These are phyloP conservation scores for Phytophthora quininea DNA, from an alignment of 352 stramenopile species.

Conservation along the genomic window DNA sequence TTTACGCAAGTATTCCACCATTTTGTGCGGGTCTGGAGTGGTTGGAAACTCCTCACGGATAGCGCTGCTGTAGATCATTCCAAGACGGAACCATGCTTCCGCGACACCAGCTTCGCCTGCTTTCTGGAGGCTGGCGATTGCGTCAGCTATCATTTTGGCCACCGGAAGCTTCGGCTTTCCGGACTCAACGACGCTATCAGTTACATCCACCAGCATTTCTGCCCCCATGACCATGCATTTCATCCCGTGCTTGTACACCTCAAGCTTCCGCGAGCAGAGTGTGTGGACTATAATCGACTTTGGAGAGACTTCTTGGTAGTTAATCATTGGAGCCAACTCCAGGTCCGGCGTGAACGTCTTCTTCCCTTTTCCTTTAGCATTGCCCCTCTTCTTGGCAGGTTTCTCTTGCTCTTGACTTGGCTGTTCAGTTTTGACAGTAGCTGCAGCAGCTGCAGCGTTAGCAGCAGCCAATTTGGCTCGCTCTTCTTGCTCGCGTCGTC, in stretches of 20 bases:
- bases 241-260: conserved; percentile 31
- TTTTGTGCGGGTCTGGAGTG: conserved; percentile 28
- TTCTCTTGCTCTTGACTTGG: conserved; percentile 3
- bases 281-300: conserved; percentile 38
- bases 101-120: conserved; percentile 41
- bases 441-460: conserved; percentile 12
- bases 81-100: conserved; percentile 48
- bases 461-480: conserved; percentile 23
- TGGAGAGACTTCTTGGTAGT: conserved; percentile 38
- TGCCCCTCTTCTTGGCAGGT: conserved; percentile 13
- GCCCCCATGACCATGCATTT: conserved; percentile 27
- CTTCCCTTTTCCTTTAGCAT: conserved; percentile 28
- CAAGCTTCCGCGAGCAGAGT: conserved; percentile 18
- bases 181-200: conserved; percentile 28
- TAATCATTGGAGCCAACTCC: conserved; percentile 39
- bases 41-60: conserved; percentile 28
- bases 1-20: conserved; percentile 43
- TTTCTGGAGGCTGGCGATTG: conserved; percentile 28
- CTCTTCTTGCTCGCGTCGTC: conserved; percentile 21
- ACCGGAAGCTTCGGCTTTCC: conserved; percentile 19
- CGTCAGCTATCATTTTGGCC: conserved; percentile 21
- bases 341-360: conserved; percentile 18
- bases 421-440: background rate
- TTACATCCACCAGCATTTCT: conserved; percentile 26
- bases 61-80: conserved; percentile 36